phyloP scores from a whole-genome alignment of 2,329 filamentous ascomycete species.

The Sclerotinia minor region DNA sequence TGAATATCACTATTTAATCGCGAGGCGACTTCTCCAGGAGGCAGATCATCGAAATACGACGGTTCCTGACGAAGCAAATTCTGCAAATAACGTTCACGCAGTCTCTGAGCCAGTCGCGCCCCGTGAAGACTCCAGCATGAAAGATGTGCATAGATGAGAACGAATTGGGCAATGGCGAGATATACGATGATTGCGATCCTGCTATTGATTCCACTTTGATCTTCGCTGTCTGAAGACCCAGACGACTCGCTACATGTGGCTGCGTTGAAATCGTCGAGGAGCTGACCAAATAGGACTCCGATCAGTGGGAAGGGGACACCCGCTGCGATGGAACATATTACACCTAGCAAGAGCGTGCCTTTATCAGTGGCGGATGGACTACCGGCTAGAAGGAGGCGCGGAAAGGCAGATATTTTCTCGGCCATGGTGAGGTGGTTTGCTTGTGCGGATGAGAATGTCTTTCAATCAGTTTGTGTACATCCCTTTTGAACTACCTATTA shows the following conservation, averaged over 20 bases:
- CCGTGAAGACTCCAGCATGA: slow-evolving; percentile 58
- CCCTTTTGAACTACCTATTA: slow-evolving; percentile 6
- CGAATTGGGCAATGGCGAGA: slow-evolving; percentile 63
- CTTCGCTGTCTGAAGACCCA: slow-evolving; percentile 6
- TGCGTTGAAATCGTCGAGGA: slow-evolving; percentile 61
- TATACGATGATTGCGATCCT: slow-evolving; percentile 64
- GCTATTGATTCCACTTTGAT: slow-evolving; percentile 26
- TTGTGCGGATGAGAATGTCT: neutral
- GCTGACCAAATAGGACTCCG: slow-evolving; percentile 63
- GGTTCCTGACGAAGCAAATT: slow-evolving; percentile 54
- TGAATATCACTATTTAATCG: slow-evolving; percentile 56
- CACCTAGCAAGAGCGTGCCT: slow-evolving; percentile 44
- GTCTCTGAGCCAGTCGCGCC: slow-evolving; percentile 54
- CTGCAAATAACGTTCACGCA: slow-evolving; percentile 54
- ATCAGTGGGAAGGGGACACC: slow-evolving; percentile 64
- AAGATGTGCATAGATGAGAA: slow-evolving; percentile 63
- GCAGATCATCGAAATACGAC: slow-evolving; percentile 55
- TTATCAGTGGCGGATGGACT: slow-evolving; percentile 36
- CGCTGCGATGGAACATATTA: slow-evolving; percentile 47
- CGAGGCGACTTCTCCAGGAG: slow-evolving; percentile 53
- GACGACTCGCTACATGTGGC: slow-evolving; percentile 45
- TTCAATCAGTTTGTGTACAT: slow-evolving; percentile 7
- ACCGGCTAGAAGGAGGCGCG: slow-evolving; percentile 29
- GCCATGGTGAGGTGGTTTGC: slow-evolving; percentile 17
- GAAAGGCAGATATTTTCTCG: slow-evolving; percentile 26